These are phyloP conservation scores for Amanita subjunquillea DNA, from an alignment of 768 basidiomycete genomes.

Conservation along the genomic window DNA sequence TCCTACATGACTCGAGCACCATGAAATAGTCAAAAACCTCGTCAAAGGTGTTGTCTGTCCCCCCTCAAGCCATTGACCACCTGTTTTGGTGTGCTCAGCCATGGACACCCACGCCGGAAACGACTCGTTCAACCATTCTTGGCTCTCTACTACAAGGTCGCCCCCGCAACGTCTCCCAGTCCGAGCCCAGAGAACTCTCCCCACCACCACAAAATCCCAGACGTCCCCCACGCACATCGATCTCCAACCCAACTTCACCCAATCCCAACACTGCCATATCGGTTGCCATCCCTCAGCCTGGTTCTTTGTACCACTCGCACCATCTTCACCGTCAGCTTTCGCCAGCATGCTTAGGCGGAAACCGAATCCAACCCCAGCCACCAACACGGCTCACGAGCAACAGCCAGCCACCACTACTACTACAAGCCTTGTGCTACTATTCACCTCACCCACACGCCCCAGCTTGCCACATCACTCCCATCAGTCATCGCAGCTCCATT, in stretches of 20 bases:
- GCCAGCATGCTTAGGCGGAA: too few relatives aligned
- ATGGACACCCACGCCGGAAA: conserved; percentile 14
- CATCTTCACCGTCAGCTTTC: too few relatives aligned
- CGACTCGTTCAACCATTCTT: conserved; percentile 55
- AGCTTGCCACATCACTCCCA: background rate
- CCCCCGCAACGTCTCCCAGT: conserved; percentile 58
- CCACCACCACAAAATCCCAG: conserved; percentile 28
- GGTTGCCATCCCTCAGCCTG: too few relatives aligned
- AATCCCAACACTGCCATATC: background rate
- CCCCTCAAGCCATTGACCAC: too few relatives aligned
- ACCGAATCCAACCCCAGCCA: too few relatives aligned
- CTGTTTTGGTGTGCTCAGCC: conserved; percentile 9
- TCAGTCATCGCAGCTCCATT: background rate
- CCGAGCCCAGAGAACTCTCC: conserved; percentile 30
- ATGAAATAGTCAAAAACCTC: too few relatives aligned
- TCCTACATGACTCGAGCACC: too few relatives aligned
- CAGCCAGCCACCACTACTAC: conserved; percentile 4
- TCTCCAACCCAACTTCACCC: background rate
- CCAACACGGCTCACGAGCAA: background rate
- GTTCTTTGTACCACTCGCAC: too few relatives aligned
- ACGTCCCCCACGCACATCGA: conserved; percentile 1
- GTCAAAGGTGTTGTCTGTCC: too few relatives aligned
- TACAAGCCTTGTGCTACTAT: background rate
- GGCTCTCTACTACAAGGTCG: conserved; percentile 63
- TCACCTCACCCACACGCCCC: background rate